Conservation (phyloP, 108 stramenopile genomes). For the Skeletonema grethae region DNA sequence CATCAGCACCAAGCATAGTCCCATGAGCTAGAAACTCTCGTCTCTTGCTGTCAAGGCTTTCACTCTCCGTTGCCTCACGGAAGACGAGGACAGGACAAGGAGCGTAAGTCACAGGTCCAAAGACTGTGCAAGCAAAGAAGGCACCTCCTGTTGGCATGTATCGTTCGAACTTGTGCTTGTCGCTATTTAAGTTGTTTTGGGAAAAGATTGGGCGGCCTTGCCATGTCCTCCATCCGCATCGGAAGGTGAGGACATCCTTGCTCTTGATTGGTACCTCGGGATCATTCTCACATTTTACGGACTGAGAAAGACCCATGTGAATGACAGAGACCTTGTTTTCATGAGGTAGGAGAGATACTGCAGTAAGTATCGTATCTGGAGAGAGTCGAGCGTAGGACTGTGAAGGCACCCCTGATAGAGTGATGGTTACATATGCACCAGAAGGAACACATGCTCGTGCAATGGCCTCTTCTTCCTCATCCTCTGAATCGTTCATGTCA, state of each 20-base stretch:
- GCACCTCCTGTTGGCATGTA: conserved; percentile 89
- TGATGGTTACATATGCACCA: conserved; percentile 88
- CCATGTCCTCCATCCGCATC: conserved; percentile 95
- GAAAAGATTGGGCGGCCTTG: conserved; percentile 92
- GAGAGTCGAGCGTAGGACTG: conserved; percentile 49
- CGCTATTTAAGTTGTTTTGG: conserved; percentile 95
- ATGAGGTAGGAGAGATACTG: conserved; percentile 89
- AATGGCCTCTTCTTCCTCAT: conserved; percentile 67
- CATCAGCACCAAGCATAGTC: conserved; percentile 92
- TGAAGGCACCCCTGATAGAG: conserved; percentile 69
- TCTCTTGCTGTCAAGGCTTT: conserved; percentile 8
- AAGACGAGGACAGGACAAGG: conserved; percentile 90
- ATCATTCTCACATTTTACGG: conserved; percentile 48
- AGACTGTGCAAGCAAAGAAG: conserved; percentile 90
- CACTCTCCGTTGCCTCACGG: conserved; percentile 46
- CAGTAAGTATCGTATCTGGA: conserved; percentile 63
- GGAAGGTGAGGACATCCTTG: conserved; percentile 91
- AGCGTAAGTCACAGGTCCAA: conserved; percentile 94
- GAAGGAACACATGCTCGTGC: conserved; percentile 82
- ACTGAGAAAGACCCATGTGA: conserved; percentile 92
- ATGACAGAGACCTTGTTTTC: conserved; percentile 95
- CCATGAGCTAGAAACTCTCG: conserved; percentile 90
- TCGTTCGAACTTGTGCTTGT: conserved; percentile 98
- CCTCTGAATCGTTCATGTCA: conserved; percentile 46
- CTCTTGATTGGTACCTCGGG: conserved; percentile 77